Evolutionary conservation across 345 rosid species (phyloP), one percentile per base, ranked within the genome.

Genomic region (Atalantia buxifolia): DNA sequence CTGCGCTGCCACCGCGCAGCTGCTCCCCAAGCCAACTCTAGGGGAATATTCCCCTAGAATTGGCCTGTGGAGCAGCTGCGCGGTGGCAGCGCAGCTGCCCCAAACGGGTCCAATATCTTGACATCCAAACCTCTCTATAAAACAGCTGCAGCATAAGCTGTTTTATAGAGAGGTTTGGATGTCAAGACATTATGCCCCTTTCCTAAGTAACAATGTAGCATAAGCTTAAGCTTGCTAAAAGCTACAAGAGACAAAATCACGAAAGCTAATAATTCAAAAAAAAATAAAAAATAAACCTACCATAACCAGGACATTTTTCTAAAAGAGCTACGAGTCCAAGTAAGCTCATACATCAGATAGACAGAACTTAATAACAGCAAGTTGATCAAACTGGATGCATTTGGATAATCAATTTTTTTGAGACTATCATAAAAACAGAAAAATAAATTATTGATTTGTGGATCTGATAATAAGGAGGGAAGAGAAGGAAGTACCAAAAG

Each of bases 401-500:
- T 42, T n/a, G 9, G 13, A 8, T 21, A 48, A 55, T 65, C 24
- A 19, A 65, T 19, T 19, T 19, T 64, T 19, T 65, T 31, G 12
- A 4, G 21, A 31, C 22, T 33, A 21, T 19, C 9, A 45, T 45
- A 45, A 45, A 45, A 3, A 45, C 50, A 3, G 50, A 45, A 45
- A 33, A 7, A 33, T 65, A 65, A 65, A 65, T 16, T 33, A 65
- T 2, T 65, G 1, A 22, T 21, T 27, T 28, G 0, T 9, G 73
- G 74, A 28, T 50, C 60, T 18, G 61, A 50, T 33, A 33, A 65
- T 8, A 65, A 19, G 69, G 69, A 65, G 19, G 10, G 6, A 14
- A 70, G n/a, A 28, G 38, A 70, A 50, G 74, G 25, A 50, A 70
- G 74, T 70, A 70, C 74, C 74, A 7, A 9, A 50, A 70, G 74